A percentile compares a stretch with the other conserved stretches of the same genome.
These are phyloP conservation scores for Mediolabrus comicus DNA, from an alignment of 108 stramenopile genomes.

Conservation along the genomic window DNA sequence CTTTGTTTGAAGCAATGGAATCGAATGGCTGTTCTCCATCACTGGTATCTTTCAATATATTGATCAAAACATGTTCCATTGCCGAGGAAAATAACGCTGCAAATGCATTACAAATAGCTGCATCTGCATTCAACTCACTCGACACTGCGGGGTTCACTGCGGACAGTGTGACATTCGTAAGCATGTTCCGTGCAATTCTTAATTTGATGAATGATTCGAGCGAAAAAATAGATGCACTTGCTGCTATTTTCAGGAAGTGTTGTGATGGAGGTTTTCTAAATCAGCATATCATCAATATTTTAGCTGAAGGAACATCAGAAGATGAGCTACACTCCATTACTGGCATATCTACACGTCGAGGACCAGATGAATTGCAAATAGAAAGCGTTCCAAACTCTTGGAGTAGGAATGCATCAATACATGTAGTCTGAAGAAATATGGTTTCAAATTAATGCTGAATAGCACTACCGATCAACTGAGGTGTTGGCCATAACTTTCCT, in stretches of 20 bases:
- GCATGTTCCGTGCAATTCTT: conserved; percentile 34
- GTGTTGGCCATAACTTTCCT: conserved; percentile 30
- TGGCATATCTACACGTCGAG: not conserved
- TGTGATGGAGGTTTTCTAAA: conserved; percentile 41
- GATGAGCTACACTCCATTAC: conserved; percentile 23
- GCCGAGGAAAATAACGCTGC: conserved; percentile 8
- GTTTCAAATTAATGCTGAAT: not conserved
- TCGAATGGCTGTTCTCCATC: conserved; percentile 21
- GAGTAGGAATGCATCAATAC: conserved; percentile 14
- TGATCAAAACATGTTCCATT: conserved; percentile 31
- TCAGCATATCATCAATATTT: conserved; percentile 32
- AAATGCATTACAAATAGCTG: conserved; percentile 37
- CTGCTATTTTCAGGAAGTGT: conserved; percentile 25
- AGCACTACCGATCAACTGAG: conserved; percentile 49
- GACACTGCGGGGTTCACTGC: conserved; percentile 24
- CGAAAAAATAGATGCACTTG: conserved; percentile 9
- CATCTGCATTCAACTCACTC: conserved; percentile 26
- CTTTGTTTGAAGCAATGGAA: conserved; percentile 39
- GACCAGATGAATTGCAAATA: not conserved
- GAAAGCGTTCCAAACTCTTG: conserved; percentile 23
- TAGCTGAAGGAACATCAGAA: conserved; percentile 14
- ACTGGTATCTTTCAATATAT: conserved; percentile 40
- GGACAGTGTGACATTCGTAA: conserved; percentile 38
- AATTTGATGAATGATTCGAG: conserved; percentile 22
- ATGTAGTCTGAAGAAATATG: not conserved